Evolutionary conservation across 169 alveolate genomes (phyloP), one percentile per base, ranked within the genome.

Genomic region (Ichthyophthirius multifiliis): DNA sequence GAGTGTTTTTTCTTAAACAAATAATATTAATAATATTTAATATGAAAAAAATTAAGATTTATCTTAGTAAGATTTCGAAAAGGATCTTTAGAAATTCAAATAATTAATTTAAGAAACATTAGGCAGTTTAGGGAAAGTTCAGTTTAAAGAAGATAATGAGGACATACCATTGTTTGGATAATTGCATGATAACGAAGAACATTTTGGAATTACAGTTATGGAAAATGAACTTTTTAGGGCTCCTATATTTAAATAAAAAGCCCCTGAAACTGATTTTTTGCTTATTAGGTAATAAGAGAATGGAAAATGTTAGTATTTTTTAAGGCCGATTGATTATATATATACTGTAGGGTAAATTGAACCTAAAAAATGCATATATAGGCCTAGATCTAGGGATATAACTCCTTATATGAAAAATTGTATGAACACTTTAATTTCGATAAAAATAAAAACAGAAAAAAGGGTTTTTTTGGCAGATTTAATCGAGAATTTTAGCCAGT

Each of bases 331-430:
- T 16, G 89, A 88, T n/a, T 88, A 91, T 74, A 82, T 93, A 31
- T 93, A 93, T 43, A 76, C 88, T 3, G 92, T 93, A 43, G 97
- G 95, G 10, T 85, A 93, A 67, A 86, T 85, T 46, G 97, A 93
- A 76, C 97, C 97, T 5, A 84, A 88, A 71, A 76, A 82, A 10
- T 95, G 90, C 74, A 92, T 93, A 9, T 93, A 83, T 79, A 88
- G 90, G 41, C 97, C 97, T 4, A 89, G 90, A 63, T 85, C 92
- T 2, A 82, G 95, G 43, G 83, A 87, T 43, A 87, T 82, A 63
- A 76, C 77, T 44, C 65, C 89, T 12, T 91, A 89, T 73, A 71
- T 89, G 31, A 93, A 93, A 85, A 76, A 85, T 10, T 86, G 92
- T 74, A 77, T 88, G 7, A 83, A 89, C 77, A 93, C 97, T 7